A percentile compares a stretch with the other conserved stretches of the same genome.
phyloP scores from a whole-genome alignment of 805 yeast genomes.

The Schwanniomyces polymorphus region DNA sequence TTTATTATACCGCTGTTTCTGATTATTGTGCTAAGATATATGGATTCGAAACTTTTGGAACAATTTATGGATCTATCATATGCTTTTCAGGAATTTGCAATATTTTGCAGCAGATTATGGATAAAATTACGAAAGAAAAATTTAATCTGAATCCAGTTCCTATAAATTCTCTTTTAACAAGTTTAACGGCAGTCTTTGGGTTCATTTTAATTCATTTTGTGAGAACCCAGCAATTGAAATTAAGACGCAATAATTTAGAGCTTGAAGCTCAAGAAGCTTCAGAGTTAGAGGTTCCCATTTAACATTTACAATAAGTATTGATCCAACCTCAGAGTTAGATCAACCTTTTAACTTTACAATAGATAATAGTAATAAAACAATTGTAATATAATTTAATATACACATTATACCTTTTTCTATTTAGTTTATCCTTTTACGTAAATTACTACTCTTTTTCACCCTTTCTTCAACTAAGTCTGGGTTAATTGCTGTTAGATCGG shows the following conservation, averaged over 20 bases:
- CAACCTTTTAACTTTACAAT: background rate
- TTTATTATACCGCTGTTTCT: constrained; percentile 88
- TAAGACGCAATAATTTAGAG: constrained; percentile 55
- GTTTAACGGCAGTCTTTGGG: constrained; percentile 55
- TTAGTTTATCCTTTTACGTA: constrained; percentile 6
- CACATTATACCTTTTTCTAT: constrained; percentile 2
- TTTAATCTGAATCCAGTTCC: constrained; percentile 81
- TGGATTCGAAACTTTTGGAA: constrained; percentile 90
- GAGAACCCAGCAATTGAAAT: constrained; percentile 34
- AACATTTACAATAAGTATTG: background rate
- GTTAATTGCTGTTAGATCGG: constrained; percentile 25
- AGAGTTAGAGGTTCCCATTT: constrained; percentile 41
- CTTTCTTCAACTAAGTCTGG: constrained; percentile 20
- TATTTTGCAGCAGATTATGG: constrained; percentile 68
- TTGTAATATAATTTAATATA: constrained; percentile 1
- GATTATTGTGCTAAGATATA: constrained; percentile 91
- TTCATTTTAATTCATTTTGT: constrained; percentile 44
- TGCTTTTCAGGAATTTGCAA: constrained; percentile 82
- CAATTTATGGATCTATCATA: constrained; percentile 84
- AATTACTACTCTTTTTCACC: constrained; percentile 12
- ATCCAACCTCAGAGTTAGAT: background rate
- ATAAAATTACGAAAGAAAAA: constrained; percentile 63
- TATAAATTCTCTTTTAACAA: constrained; percentile 58
- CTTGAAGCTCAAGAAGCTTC: constrained; percentile 65
- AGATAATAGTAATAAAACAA: background rate